These are phyloP conservation scores for Fonsecaea pugnacius DNA, from an alignment of 2,329 filamentous ascomycete genomes.

Conservation along the genomic window DNA sequence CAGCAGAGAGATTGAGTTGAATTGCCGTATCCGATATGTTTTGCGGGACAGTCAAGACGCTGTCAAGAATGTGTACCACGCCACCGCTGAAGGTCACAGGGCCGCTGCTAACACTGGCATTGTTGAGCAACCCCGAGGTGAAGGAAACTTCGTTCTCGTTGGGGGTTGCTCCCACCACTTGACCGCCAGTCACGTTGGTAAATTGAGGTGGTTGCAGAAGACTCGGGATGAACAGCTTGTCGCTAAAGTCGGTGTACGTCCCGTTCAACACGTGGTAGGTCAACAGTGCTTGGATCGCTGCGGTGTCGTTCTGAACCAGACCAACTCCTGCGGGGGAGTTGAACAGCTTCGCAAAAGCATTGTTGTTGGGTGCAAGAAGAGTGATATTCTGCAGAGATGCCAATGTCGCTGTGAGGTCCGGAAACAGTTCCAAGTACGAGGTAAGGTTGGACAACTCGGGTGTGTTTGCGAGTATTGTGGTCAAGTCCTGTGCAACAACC, in stretches of 20 bases:
- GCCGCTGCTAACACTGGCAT: slow-evolving; percentile 54
- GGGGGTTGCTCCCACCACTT: slow-evolving; percentile 56
- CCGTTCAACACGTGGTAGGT: slow-evolving; percentile 65
- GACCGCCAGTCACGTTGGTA: slow-evolving; percentile 64
- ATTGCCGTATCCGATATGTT: slow-evolving; percentile 50
- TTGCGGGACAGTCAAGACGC: slow-evolving; percentile 53
- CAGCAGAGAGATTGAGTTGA: slow-evolving; percentile 52
- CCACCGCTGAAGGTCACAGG: slow-evolving; percentile 53
- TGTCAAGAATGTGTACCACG: slow-evolving; percentile 59
- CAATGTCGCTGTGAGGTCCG: slow-evolving; percentile 38
- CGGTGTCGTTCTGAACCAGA: slow-evolving; percentile 25
- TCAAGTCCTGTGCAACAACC: slow-evolving; percentile 34
- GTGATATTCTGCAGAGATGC: slow-evolving; percentile 57
- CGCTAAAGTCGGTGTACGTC: slow-evolving; percentile 43
- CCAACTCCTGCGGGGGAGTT: slow-evolving; percentile 42
- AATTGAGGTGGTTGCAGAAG: slow-evolving; percentile 57
- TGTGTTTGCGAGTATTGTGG: slow-evolving; percentile 23
- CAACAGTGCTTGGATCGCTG: slow-evolving; percentile 52
- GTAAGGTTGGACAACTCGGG: slow-evolving; percentile 35
- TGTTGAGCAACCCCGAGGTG: slow-evolving; percentile 58
- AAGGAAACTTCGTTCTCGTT: slow-evolving; percentile 53
- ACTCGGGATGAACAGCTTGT: slow-evolving; percentile 53
- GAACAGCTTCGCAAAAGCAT: slow-evolving; percentile 51
- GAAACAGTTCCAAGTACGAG: slow-evolving; percentile 26
- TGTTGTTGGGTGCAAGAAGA: slow-evolving; percentile 61